These are phyloP conservation scores for Uronychia binucleata DNA, from an alignment of 73 alveolate species.

Conservation along the genomic window DNA sequence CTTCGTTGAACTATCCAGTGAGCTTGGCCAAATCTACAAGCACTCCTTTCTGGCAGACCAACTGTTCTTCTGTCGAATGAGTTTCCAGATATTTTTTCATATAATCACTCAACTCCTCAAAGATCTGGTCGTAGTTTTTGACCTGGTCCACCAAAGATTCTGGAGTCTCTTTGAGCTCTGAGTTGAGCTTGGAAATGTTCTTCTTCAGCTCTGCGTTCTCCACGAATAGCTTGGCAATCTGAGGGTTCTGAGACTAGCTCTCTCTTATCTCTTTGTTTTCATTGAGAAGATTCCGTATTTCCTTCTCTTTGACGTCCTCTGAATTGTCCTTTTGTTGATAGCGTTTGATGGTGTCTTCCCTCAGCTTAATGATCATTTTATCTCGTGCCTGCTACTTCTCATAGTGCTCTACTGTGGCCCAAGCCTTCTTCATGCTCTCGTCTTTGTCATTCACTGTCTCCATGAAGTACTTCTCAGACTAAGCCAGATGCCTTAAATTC, in stretches of 20 bases:
- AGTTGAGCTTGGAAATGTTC: background rate
- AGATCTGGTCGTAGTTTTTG: background rate
- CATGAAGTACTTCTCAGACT: constrained; percentile 4
- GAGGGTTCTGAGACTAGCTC: background rate
- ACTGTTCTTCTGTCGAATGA: background rate
- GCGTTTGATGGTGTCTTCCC: constrained; percentile 28
- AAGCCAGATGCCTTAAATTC: constrained; percentile 1
- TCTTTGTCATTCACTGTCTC: constrained; percentile 18
- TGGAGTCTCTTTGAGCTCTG: background rate
- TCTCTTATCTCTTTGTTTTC: background rate
- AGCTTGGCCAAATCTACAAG: background rate
- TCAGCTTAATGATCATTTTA: constrained; percentile 39
- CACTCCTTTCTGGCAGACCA: background rate
- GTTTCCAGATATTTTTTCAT: background rate
- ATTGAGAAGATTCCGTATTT: background rate
- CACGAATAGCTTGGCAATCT: background rate
- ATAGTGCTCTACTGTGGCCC: background rate
- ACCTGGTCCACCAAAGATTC: background rate
- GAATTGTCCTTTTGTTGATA: background rate
- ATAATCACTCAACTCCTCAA: background rate
- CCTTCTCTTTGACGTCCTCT: background rate
- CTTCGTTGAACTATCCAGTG: background rate
- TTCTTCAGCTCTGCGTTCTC: background rate
- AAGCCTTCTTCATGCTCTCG: background rate
- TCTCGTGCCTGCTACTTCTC: constrained; percentile 28